Conservation (phyloP, 768 basidiomycete species). For the Hericium coralloides region DNA sequence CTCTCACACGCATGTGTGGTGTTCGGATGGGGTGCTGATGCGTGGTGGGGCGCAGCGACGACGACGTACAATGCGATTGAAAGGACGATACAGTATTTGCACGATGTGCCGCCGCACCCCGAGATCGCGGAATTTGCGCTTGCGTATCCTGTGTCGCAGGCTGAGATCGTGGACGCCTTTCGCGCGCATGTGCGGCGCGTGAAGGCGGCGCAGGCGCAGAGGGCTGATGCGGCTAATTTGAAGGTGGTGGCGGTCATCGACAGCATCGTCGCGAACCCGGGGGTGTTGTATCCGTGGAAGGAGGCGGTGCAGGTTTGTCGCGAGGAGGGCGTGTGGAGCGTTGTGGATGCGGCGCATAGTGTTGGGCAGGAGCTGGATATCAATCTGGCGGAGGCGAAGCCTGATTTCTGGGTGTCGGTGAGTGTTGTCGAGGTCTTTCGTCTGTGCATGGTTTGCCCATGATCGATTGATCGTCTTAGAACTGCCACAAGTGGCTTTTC, state of each 20-base stretch:
- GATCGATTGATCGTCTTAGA: conserved; percentile 29
- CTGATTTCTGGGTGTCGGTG: conserved; percentile 78
- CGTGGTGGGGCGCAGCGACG: conserved; percentile 29
- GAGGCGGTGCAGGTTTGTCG: conserved; percentile 54
- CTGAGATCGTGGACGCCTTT: conserved; percentile 43
- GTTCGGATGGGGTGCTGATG: not conserved
- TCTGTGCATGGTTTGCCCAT: not conserved
- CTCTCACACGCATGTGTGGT: too few species aligned
- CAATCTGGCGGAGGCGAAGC: conserved; percentile 42
- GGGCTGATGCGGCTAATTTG: conserved; percentile 17
- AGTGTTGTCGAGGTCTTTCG: conserved; percentile 12
- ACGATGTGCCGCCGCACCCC: conserved; percentile 48
- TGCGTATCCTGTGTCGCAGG: conserved; percentile 47
- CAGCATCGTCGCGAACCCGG: conserved; percentile 54
- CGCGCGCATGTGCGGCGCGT: conserved; percentile 28
- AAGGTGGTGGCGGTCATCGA: conserved; percentile 68
- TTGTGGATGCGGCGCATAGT: conserved; percentile 78
- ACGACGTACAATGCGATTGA: conserved; percentile 51
- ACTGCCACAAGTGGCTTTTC: conserved; percentile 83
- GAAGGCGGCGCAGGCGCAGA: conserved; percentile 14
- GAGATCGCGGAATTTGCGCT: conserved; percentile 39
- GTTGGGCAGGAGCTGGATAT: conserved; percentile 63
- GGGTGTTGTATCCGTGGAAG: conserved; percentile 60
- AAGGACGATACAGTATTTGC: conserved; percentile 41
- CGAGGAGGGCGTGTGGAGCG: conserved; percentile 49